These are phyloP conservation scores for Medicago arabica DNA, from an alignment of 306 rosid species.

Conservation along the genomic window DNA sequence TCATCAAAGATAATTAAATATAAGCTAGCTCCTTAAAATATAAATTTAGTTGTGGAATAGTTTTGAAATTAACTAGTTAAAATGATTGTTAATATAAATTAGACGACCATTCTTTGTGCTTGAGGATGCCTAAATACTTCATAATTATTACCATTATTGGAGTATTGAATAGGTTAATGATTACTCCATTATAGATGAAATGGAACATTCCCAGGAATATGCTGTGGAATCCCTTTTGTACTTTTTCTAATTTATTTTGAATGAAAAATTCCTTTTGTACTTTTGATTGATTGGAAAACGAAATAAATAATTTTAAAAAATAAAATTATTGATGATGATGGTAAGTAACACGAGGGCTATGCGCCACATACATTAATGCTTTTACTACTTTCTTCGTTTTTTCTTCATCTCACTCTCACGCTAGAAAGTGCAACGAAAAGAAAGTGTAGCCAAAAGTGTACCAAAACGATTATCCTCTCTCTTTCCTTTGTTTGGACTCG, in stretches of 20 bases:
- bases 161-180: slow-evolving; percentile 20
- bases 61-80: not conserved
- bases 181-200: slow-evolving; percentile 25
- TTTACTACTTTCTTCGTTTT: not conserved
- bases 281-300: slow-evolving; percentile 13
- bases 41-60: not conserved
- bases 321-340: not conserved
- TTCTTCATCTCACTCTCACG: slow-evolving; percentile 40
- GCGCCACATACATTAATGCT: slow-evolving; percentile 67
- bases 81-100: not conserved
- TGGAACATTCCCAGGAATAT: slow-evolving; percentile 80
- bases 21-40: not conserved
- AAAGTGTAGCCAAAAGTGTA: not conserved
- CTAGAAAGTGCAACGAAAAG: slow-evolving; percentile 46
- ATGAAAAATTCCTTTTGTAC: slow-evolving; percentile 36
- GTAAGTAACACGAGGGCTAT: slow-evolving; percentile 50
- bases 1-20: not conserved
- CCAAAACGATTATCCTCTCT: slow-evolving; percentile 32
- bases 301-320: not conserved
- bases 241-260: not conserved
- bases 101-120: slow-evolving; percentile 1
- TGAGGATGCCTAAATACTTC: not conserved
- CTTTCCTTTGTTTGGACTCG: slow-evolving; percentile 5
- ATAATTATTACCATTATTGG: not conserved
- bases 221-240: slow-evolving; percentile 46